A percentile compares a stretch with the other conserved stretches of the same genome.
These are phyloP conservation scores for Lunularia cruciata DNA, from an alignment of 225 moss, liverwort and hornwort genomes.

Conservation along the genomic window DNA sequence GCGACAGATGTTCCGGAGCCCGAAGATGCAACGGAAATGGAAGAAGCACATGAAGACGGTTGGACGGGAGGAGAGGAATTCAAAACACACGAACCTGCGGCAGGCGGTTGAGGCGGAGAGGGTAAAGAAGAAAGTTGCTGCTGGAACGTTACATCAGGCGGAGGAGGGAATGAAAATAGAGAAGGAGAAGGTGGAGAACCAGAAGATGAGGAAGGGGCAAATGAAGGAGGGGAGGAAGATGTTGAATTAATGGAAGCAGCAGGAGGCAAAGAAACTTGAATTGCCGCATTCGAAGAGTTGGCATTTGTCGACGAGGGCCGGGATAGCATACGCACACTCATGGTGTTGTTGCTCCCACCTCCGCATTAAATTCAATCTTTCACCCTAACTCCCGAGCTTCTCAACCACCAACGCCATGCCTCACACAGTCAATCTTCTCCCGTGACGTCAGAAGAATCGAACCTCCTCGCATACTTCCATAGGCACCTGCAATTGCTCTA, in stretches of 20 bases:
- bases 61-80: slow-evolving; percentile 32
- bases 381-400: slow-evolving; percentile 9
- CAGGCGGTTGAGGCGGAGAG: slow-evolving; percentile 26
- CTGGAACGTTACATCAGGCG: slow-evolving; percentile 30
- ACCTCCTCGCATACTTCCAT: background rate
- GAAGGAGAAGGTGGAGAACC: slow-evolving; percentile 30
- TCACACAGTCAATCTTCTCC: no score
- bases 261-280: slow-evolving; percentile 47
- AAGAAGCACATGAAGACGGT: slow-evolving; percentile 18
- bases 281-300: slow-evolving; percentile 26
- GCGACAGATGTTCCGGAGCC: slow-evolving; percentile 14
- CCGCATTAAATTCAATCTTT: slow-evolving; percentile 9
- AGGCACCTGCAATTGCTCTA: background rate
- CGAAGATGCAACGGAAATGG: slow-evolving; percentile 22
- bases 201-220: slow-evolving; percentile 22
- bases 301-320: slow-evolving; percentile 54
- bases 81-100: slow-evolving; percentile 16
- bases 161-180: slow-evolving; percentile 39
- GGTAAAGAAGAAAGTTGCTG: slow-evolving; percentile 21
- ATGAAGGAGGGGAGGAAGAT: slow-evolving; percentile 4
- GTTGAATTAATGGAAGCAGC: slow-evolving; percentile 35
- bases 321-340: slow-evolving; percentile 93
- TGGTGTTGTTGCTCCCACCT: slow-evolving; percentile 48
- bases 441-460: no score
- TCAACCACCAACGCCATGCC: background rate